Evolutionary conservation across 805 yeast species (phyloP).

Genomic region (Pichia eremophila): DNA sequence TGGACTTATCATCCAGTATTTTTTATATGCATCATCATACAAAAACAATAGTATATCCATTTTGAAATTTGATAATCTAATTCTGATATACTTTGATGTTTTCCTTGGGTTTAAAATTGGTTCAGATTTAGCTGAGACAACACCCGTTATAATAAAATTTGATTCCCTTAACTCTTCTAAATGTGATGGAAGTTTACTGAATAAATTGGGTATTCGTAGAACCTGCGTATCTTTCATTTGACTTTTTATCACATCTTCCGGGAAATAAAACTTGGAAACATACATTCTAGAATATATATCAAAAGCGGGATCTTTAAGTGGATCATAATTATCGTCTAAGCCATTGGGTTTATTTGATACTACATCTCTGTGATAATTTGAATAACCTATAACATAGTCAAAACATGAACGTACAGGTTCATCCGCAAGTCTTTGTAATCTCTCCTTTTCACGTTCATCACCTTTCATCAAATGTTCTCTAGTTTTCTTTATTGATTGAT

Average conservation of each 20-base stretch:
- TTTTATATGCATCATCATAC: slow-evolving; percentile 58
- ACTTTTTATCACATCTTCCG: slow-evolving; percentile 24
- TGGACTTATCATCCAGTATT: slow-evolving; percentile 60
- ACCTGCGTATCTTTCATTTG: slow-evolving; percentile 42
- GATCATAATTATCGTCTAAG: not conserved
- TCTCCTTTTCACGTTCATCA: not conserved
- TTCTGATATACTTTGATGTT: slow-evolving; percentile 43
- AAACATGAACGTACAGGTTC: not conserved
- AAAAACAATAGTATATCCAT: slow-evolving; percentile 47
- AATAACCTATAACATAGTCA: not conserved
- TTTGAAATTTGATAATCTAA: slow-evolving; percentile 62
- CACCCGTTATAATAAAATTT: slow-evolving; percentile 77
- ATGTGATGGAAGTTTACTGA: slow-evolving; percentile 66
- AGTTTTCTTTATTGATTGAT: not conserved
- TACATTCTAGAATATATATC: slow-evolving; percentile 38
- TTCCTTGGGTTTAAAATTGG: slow-evolving; percentile 36
- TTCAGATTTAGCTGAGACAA: slow-evolving; percentile 48
- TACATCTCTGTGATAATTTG: not conserved
- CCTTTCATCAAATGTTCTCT: not conserved
- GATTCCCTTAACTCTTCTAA: slow-evolving; percentile 59
- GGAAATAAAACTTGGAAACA: slow-evolving; percentile 39
- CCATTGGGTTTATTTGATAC: not conserved
- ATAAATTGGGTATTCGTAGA: slow-evolving; percentile 46
- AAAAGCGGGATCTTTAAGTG: slow-evolving; percentile 7
- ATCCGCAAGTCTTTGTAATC: not conserved